Base-by-base conservation (phyloP, 2,329 filamentous ascomycete species). In the Fusarium xylarioides region DNA sequence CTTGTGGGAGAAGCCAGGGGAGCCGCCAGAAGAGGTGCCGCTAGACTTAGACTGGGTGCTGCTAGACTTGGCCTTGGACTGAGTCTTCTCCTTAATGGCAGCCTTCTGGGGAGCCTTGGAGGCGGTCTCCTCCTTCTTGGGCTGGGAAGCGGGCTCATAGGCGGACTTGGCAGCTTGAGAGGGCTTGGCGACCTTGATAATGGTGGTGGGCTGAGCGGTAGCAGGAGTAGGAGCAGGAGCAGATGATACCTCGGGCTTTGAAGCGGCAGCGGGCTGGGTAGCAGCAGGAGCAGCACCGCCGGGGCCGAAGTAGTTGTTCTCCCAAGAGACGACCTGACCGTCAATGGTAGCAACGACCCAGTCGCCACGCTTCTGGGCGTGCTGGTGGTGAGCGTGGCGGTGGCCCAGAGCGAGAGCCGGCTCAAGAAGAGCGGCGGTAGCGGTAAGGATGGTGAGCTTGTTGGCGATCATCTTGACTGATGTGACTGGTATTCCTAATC, bases 351-450 rank as follows among this genome's bases (percentile, higher is more conserved):
- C 82, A 42, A 82, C 85, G 58, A 83, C 79, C 80, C 81, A 85
- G 53, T 83, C 79, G 47, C 75, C 76, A 60, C 77, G 76, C 71
- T 79, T 76, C 65, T 80, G 76, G 53, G 81, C 71, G 50, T 80
- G 78, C 54, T 76, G 72, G 71, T 76, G 73, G 73, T 86, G 83
- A 54, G 78, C 77, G 74, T 85, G 83, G 49, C 82, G 83, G 79
- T 86, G 83, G 66, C 81, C 74, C 73, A 83, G 76, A 72, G 83
- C 86, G 44, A 83, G 65, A 68, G 81, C 82, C 78, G 86, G 82
- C 74, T 84, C 81, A 74, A 83, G 80, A 52, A 88, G 81, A 74
- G 83, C 80, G 65, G 84, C 80, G 63, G 83, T 80, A 60, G 83
- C 84, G 60, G 83, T 82, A 64, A 87, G 76, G 66, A 81, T 68